Base-by-base conservation (phyloP, 1,284 basidiomycete genomes). In the Mycena citricolor region DNA sequence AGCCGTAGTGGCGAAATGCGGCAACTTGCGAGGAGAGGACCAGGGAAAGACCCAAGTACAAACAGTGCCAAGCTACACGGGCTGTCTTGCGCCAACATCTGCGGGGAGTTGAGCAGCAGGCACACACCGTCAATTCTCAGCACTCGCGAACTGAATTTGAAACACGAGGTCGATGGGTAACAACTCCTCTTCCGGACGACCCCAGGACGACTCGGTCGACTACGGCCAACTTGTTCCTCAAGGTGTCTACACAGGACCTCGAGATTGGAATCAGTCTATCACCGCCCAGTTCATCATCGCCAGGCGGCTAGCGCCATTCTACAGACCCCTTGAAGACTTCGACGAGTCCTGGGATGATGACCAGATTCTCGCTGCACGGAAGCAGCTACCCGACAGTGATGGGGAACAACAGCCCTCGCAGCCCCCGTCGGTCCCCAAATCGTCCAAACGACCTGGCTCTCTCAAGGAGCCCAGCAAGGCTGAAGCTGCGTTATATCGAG, bases 241-340 rank as follows among this genome's bases (percentile, higher is more conserved):
- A 61, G 92, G 92, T 60, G 83, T 94, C 44, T 94, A 97, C 69
- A 86, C 89, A 10, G 89, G 89, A 30, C 71, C 79, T 28, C 78
- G 82, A 61, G 94, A 98, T 67, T 99, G 94, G 83, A 90, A 91
- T 61, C 90, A 95, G 58, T 66, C 80, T 47, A 71, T 91, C 49
- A 94, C 97, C 48, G 85, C 88, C 40, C 82, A 88, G 61, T 78
- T 92, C 60, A 94, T 99, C 65, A 72, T 87, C 57, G 84, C 90
- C 52, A 85, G 92, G 61, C 85, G 81, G 59, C 79, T 99, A 20
- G 92, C 94, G 0, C 97, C 97, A 0, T 98, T 98, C 70, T 99
- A 97, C 67, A 80, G 91, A 32, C 94, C 94, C 4, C 74, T 97
- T 22, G 94, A 98, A 59, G 95, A 98, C 54, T 97, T 90, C 61